These are phyloP conservation scores for Salvia rosmarinus DNA, from an alignment of 257 asterid genomes.

Conservation along the genomic window DNA sequence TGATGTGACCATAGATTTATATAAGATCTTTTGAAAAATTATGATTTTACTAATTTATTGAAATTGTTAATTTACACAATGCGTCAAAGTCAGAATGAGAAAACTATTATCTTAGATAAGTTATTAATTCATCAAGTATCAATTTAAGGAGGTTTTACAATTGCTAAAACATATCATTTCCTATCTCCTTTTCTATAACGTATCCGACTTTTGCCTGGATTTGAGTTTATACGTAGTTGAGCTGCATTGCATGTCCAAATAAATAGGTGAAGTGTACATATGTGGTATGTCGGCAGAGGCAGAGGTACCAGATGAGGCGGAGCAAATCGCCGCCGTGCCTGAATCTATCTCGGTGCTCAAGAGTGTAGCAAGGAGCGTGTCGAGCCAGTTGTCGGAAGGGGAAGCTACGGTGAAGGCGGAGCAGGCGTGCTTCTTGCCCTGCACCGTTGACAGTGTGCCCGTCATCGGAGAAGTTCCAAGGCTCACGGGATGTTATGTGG, in stretches of 20 bases:
- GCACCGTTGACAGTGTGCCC: constrained; percentile 76
- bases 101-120: too few relatives aligned
- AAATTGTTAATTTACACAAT: too few relatives aligned
- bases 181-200: neutral
- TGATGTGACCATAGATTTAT: too few relatives aligned
- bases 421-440: constrained; percentile 90
- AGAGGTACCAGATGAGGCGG: constrained; percentile 90
- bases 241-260: neutral
- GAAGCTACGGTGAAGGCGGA: constrained; percentile 72
- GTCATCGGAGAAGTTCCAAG: constrained; percentile 85
- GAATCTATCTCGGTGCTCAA: constrained; percentile 69
- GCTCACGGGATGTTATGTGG: constrained; percentile 71
- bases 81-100: too few relatives aligned
- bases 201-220: neutral
- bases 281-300: constrained; percentile 90
- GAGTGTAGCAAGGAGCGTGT: constrained; percentile 65
- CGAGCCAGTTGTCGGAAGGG: constrained; percentile 76
- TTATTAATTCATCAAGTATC: too few relatives aligned
- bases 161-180: too few relatives aligned
- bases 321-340: constrained; percentile 59
- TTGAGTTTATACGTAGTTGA: neutral
- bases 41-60: too few relatives aligned
- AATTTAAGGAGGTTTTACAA: too few relatives aligned
- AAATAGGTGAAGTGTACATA: constrained; percentile 86
- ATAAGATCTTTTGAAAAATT: too few relatives aligned